Percentiles rank a stretch among this genome's conserved stretches.
These are phyloP conservation scores for Carex cristatella DNA, from an alignment of 176 grass and related monocot species.

Conservation along the genomic window DNA sequence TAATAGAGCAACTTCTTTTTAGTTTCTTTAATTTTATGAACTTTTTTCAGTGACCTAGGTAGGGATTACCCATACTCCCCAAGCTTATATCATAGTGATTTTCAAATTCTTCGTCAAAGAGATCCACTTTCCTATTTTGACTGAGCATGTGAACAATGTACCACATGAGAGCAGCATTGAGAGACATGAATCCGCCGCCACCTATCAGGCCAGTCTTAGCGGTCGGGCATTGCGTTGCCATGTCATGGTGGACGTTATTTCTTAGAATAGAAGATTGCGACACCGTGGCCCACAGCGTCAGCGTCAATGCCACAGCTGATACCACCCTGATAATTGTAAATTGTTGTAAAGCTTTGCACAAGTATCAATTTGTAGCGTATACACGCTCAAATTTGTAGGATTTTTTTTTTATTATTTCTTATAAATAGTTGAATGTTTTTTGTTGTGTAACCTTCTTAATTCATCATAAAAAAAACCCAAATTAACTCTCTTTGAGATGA, in stretches of 20 bases:
- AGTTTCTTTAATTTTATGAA: neutral
- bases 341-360: neutral
- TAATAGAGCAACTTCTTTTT: neutral
- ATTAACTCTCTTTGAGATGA: neutral
- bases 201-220: constrained; percentile 83
- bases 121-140: constrained; percentile 67
- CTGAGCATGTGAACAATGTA: constrained; percentile 62
- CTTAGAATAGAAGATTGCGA: constrained; percentile 38
- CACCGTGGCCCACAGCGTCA: constrained; percentile 65
- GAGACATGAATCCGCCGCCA: constrained; percentile 65
- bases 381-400: neutral
- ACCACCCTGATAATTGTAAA: constrained; percentile 37
- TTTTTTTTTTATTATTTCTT: neutral
- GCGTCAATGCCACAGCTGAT: constrained; percentile 40
- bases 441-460: neutral
- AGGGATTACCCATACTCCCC: neutral
- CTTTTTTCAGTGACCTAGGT: neutral
- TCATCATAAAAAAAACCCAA: neutral
- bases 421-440: neutral
- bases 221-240: constrained; percentile 54
- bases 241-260: constrained; percentile 47
- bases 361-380: neutral
- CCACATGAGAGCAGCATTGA: constrained; percentile 63
- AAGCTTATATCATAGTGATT: constrained; percentile 19
- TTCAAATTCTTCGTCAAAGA: constrained; percentile 47